Percentiles rank a stretch among this genome's conserved stretches.
phyloP scores from a whole-genome alignment of 345 rosid species.

The Punica granatum region DNA sequence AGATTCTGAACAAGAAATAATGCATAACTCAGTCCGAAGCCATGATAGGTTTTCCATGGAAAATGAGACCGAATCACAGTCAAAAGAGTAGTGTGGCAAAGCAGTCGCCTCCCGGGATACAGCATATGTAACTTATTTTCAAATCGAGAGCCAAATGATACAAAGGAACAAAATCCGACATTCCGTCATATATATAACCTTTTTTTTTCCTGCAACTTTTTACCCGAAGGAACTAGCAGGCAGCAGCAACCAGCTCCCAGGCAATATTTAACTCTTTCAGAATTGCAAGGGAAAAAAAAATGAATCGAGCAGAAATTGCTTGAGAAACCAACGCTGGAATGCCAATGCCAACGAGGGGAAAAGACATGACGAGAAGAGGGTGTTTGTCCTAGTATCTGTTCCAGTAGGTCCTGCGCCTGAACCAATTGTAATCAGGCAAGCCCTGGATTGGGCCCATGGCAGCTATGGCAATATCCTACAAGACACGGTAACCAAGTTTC shows the following conservation, averaged over 20 bases:
- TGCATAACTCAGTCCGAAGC: neutral
- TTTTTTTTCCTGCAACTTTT: neutral
- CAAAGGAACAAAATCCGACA: neutral
- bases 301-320: neutral
- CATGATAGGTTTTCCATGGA: neutral
- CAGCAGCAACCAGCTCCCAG: neutral
- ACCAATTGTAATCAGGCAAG: slow-evolving; percentile 92
- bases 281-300: neutral
- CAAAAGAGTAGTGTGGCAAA: neutral
- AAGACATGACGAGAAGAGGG: neutral
- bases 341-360: neutral
- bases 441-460: slow-evolving; percentile 93
- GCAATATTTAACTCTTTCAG: neutral
- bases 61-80: neutral
- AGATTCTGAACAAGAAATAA: too few species aligned
- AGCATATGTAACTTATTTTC: neutral
- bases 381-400: slow-evolving; percentile 55
- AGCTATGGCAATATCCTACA: slow-evolving; percentile 89
- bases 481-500: neutral
- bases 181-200: neutral
- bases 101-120: neutral
- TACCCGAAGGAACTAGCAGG: neutral
- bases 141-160: neutral
- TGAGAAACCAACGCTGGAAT: neutral
- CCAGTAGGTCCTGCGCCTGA: slow-evolving; percentile 98